These are phyloP conservation scores for Daldinia eschscholtzii DNA, from an alignment of 2,329 filamentous ascomycete species.

Conservation along the genomic window DNA sequence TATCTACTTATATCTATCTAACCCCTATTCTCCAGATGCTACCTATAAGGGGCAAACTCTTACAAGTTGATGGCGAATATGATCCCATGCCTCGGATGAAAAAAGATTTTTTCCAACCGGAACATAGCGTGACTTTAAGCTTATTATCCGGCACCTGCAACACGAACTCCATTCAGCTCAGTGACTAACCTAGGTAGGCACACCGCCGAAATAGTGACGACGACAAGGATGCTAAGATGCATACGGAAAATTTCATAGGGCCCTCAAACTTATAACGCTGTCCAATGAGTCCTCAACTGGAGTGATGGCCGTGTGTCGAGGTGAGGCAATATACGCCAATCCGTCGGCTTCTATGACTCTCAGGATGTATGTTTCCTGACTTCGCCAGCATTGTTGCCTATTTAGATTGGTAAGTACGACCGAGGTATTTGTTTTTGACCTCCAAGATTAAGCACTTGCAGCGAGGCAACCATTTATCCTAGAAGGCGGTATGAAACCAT, in stretches of 20 bases:
- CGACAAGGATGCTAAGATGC: background rate
- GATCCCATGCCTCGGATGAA: too few relatives aligned
- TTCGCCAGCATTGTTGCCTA: conserved; percentile 7
- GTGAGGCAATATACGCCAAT: background rate
- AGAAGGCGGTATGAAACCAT: too few relatives aligned
- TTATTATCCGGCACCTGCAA: too few relatives aligned
- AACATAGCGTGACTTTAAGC: too few relatives aligned
- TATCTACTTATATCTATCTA: background rate
- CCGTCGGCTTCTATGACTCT: background rate
- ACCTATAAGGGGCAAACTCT: background rate
- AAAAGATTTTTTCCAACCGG: background rate
- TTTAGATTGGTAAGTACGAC: background rate
- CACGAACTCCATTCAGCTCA: background rate
- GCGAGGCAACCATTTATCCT: too few relatives aligned
- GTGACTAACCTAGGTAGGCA: background rate
- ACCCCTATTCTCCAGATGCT: background rate
- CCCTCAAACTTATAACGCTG: background rate
- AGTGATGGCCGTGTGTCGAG: background rate
- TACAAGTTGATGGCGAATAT: background rate
- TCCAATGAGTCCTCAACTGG: background rate
- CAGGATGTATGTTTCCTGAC: conserved; percentile 4
- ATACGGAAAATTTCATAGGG: background rate
- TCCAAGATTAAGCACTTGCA: background rate
- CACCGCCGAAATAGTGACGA: background rate
- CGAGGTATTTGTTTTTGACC: background rate